Conservation (phyloP, 306 rosid genomes). For the Erythrophleum fordii region DNA sequence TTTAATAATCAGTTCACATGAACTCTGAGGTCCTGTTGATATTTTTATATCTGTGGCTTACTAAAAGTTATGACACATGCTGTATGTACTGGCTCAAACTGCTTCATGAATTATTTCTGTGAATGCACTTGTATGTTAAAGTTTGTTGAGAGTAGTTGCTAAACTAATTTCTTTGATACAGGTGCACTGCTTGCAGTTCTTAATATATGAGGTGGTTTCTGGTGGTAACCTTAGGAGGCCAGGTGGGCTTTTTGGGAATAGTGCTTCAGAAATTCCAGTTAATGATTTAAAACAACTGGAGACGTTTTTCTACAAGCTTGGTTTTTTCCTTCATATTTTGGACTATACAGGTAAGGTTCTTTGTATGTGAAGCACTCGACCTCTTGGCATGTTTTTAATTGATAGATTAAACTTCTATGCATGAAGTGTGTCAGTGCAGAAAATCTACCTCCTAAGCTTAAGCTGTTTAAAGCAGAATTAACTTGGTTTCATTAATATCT, state of each 20-base stretch:
- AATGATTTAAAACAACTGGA: slow-evolving; percentile 90
- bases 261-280: slow-evolving; percentile 93
- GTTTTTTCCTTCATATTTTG: slow-evolving; percentile 89
- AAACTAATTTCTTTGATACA: slow-evolving; percentile 48
- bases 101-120: slow-evolving; percentile 30
- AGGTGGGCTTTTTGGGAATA: slow-evolving; percentile 96
- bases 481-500: not conserved
- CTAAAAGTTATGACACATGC: slow-evolving; percentile 27
- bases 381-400: slow-evolving; percentile 28
- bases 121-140: slow-evolving; percentile 7
- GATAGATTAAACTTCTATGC: slow-evolving; percentile 14
- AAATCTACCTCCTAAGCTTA: not conserved
- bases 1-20: slow-evolving; percentile 17
- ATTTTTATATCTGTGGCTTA: slow-evolving; percentile 10
- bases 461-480: not conserved
- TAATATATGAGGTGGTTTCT: slow-evolving; percentile 95
- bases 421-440: not conserved
- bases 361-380: slow-evolving; percentile 18
- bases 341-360: slow-evolving; percentile 82
- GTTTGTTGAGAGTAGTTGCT: slow-evolving; percentile 36
- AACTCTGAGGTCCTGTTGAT: slow-evolving; percentile 6
- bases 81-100: slow-evolving; percentile 14
- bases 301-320: slow-evolving; percentile 93
- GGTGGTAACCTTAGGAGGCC: slow-evolving; percentile 99
- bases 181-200: slow-evolving; percentile 98